Base-by-base conservation (phyloP, 345 rosid genomes). In the Hevea brasiliensis region DNA sequence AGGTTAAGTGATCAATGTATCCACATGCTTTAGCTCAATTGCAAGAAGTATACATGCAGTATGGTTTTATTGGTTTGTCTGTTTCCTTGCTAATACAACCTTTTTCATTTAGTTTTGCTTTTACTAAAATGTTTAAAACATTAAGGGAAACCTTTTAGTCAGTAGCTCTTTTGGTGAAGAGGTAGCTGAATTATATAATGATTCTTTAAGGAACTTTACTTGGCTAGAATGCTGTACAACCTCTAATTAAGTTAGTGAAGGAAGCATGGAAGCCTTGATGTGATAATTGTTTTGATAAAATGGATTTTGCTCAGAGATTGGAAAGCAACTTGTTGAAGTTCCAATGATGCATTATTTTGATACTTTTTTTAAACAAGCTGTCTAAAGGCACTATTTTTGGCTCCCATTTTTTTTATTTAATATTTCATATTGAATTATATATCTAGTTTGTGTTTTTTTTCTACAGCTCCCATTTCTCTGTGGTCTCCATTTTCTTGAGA, bases 401-500 rank as follows among this genome's bases (percentile, higher is more conserved):
- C 32, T 62, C 8, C 21, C 24, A 29, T 50, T 70, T 11, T 44
- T 44, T 51, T 55, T 24, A 6, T 35, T 65, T 21, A n/a, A n/a
- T 26, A n/a, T 42, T 63, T 41, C 51, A 29, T 65, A n/a, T 15
- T 63, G 13, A 23, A 26, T 32, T 53, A 14, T 7, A 62, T 40
- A 10, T 53, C 15, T 21, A 12, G 6, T 40, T 68, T 8, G 2
- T 6, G 15, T 68, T 80, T 69, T 45, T n/a, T 47, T 83, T 60
- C 35, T 65, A 70, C 84, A 90, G 98, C 88, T 92, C 63, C 97
- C 98, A n/a, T 58, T 94, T 77, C 94, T 92, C 21, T 90, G 94
- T 67, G 98, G 97, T 76, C 88, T 92, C 74, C 89, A 93, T 61
- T 90, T 92, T 86, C 96, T 94, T 32, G 98, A 94, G 85, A 85